These are phyloP conservation scores for Paxillus rubicundulus DNA, from an alignment of 768 basidiomycete species.

Conservation along the genomic window DNA sequence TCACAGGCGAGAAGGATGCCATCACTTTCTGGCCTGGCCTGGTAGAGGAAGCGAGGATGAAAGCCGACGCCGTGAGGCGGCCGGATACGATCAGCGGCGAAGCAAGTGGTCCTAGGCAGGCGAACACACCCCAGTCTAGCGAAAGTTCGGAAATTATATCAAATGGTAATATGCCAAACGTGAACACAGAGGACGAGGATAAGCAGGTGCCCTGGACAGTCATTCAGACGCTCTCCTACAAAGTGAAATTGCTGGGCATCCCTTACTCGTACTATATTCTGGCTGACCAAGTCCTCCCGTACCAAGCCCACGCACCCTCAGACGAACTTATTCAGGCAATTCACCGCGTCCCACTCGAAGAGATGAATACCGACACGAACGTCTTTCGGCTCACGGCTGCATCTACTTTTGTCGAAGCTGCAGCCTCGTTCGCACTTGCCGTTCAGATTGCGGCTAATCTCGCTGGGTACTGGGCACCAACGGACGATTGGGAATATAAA, in stretches of 20 bases:
- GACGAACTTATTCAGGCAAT: slow-evolving; percentile 51
- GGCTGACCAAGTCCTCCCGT: slow-evolving; percentile 67
- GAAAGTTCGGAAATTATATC: slow-evolving; percentile 1
- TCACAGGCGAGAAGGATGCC: slow-evolving; percentile 35
- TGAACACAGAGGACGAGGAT: slow-evolving; percentile 9
- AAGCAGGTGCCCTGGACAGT: slow-evolving; percentile 53
- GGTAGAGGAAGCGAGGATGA: slow-evolving; percentile 55
- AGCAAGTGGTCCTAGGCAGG: background rate
- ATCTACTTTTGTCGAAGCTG: slow-evolving; percentile 47
- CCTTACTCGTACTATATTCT: slow-evolving; percentile 45
- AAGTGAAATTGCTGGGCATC: slow-evolving; percentile 64
- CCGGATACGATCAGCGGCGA: slow-evolving; percentile 1
- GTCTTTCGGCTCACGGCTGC: slow-evolving; percentile 48
- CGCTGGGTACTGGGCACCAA: slow-evolving; percentile 65
- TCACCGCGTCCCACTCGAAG: slow-evolving; percentile 40
- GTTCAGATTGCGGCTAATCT: slow-evolving; percentile 67
- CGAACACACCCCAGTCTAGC: slow-evolving; percentile 9
- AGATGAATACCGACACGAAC: slow-evolving; percentile 44
- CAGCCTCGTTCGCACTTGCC: slow-evolving; percentile 65
- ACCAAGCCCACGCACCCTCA: slow-evolving; percentile 63
- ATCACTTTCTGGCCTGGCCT: slow-evolving; percentile 76
- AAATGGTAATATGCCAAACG: slow-evolving; percentile 10
- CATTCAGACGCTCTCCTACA: slow-evolving; percentile 60
- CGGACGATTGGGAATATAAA: slow-evolving; percentile 69
- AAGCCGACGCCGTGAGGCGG: slow-evolving; percentile 40